Evolutionary conservation across 306 rosid genomes (phyloP).

Genomic region (Luffa aegyptiaca): DNA sequence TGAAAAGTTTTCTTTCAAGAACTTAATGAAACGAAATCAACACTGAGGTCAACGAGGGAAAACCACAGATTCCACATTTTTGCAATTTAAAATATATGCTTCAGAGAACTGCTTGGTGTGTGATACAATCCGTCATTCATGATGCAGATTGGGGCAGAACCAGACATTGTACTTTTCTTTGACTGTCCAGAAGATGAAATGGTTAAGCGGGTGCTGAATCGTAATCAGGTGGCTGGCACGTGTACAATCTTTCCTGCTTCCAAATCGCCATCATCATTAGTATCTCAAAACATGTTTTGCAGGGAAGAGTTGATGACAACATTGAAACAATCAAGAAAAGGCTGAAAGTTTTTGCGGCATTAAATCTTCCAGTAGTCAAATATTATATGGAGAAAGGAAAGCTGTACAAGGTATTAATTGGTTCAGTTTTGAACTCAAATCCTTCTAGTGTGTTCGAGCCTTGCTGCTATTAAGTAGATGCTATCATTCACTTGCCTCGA

Average conservation of each 20-base stretch:
- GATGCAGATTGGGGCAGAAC: conserved; percentile 67
- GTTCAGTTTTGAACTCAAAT: not conserved
- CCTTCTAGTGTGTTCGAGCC: not conserved
- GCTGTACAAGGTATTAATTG: conserved; percentile 50
- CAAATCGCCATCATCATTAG: not conserved
- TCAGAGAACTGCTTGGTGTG: not conserved
- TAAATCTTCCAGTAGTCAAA: conserved; percentile 67
- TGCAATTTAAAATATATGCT: not conserved
- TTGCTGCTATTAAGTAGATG: not conserved
- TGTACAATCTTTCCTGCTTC: not conserved
- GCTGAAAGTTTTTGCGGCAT: conserved; percentile 60
- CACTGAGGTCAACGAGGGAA: not conserved
- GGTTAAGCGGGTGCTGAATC: conserved; percentile 88
- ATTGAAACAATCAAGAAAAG: conserved; percentile 78
- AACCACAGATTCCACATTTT: not conserved
- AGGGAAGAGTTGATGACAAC: conserved; percentile 98
- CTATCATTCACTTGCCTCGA: not conserved
- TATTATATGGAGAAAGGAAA: conserved; percentile 70
- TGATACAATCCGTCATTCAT: not conserved
- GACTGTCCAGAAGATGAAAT: conserved; percentile 92
- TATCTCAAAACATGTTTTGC: conserved; percentile 24
- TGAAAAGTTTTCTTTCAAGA: not conserved
- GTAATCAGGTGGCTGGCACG: conserved; percentile 59
- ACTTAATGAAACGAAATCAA: not conserved
- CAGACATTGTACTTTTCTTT: conserved; percentile 77